Conservation (phyloP, 148 eudicot genomes). For the Selenicereus undatus region DNA sequence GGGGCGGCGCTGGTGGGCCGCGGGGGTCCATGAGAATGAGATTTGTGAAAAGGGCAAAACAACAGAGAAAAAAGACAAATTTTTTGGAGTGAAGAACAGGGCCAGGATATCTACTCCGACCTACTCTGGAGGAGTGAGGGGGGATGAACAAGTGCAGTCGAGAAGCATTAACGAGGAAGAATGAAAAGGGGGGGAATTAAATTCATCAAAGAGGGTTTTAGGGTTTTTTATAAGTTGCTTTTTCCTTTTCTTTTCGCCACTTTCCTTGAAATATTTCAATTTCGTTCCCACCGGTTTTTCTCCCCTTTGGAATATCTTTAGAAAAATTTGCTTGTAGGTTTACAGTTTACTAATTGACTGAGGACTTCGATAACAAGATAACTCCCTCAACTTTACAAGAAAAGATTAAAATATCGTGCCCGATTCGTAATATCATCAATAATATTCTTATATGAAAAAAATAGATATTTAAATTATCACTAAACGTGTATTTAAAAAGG, state of each 20-base stretch:
- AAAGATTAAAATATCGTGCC: too few relatives aligned
- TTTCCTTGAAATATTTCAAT: neutral
- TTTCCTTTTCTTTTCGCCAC: conserved; percentile 5
- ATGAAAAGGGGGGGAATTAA: neutral
- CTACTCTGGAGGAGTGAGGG: neutral
- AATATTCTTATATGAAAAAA: too few relatives aligned
- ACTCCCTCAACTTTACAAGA: too few relatives aligned
- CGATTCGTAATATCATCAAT: too few relatives aligned
- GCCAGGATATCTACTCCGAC: neutral
- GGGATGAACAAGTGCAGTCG: neutral
- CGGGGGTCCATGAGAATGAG: conserved; percentile 13
- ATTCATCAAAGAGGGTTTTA: conserved; percentile 14
- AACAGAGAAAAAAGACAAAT: neutral
- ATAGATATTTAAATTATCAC: too few relatives aligned
- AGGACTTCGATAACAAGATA: too few relatives aligned
- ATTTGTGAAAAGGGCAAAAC: conserved; percentile 3
- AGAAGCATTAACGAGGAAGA: neutral
- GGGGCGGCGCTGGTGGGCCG: conserved; percentile 22
- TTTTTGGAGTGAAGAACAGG: neutral
- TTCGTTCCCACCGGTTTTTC: neutral
- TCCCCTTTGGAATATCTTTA: neutral
- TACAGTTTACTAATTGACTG: too few relatives aligned
- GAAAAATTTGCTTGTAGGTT: too few relatives aligned
- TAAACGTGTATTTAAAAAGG: too few relatives aligned
- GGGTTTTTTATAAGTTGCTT: conserved; percentile 20